These are phyloP conservation scores for Globisporangium nagaii DNA, from an alignment of 352 stramenopile genomes.

Conservation along the genomic window DNA sequence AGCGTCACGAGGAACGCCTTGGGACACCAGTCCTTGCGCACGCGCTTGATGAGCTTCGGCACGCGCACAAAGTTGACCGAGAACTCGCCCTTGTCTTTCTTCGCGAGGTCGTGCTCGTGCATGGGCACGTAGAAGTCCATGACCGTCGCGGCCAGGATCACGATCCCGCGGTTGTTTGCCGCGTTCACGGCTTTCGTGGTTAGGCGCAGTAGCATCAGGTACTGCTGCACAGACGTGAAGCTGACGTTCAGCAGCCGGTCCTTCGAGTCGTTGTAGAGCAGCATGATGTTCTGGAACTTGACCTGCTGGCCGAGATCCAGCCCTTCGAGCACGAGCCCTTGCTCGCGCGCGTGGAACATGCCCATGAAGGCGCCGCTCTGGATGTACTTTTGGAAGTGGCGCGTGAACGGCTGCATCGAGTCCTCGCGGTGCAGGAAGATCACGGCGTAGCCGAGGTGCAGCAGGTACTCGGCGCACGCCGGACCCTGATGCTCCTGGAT, in stretches of 20 bases:
- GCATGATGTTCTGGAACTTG: conserved; percentile 61
- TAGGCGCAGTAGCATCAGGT: conserved; percentile 64
- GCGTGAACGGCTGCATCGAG: conserved; percentile 76
- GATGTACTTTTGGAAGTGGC: conserved; percentile 82
- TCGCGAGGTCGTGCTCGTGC: conserved; percentile 20
- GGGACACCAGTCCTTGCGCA: conserved; percentile 76
- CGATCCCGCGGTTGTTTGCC: conserved; percentile 57
- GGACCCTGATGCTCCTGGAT: conserved; percentile 74
- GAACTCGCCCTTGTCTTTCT: conserved; percentile 49
- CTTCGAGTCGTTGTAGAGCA: conserved; percentile 56
- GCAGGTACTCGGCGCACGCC: conserved; percentile 72
- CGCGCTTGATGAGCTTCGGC: conserved; percentile 76
- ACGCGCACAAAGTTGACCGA: conserved; percentile 78
- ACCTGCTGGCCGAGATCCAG: conserved; percentile 55
- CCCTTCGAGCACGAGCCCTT: conserved; percentile 59
- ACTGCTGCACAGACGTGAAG: conserved; percentile 82
- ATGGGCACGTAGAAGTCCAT: conserved; percentile 77
- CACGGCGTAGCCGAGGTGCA: conserved; percentile 74
- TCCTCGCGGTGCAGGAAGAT: conserved; percentile 78
- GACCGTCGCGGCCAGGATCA: conserved; percentile 70
- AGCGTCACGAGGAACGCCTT: conserved; percentile 77
- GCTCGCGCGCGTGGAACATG: conserved; percentile 63
- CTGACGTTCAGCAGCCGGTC: conserved; percentile 65
- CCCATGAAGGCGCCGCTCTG: conserved; percentile 77
- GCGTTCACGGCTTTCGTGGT: conserved; percentile 47